phyloP scores from a whole-genome alignment of 179 eudicot genomes.

The Heliamphora pulchella region DNA sequence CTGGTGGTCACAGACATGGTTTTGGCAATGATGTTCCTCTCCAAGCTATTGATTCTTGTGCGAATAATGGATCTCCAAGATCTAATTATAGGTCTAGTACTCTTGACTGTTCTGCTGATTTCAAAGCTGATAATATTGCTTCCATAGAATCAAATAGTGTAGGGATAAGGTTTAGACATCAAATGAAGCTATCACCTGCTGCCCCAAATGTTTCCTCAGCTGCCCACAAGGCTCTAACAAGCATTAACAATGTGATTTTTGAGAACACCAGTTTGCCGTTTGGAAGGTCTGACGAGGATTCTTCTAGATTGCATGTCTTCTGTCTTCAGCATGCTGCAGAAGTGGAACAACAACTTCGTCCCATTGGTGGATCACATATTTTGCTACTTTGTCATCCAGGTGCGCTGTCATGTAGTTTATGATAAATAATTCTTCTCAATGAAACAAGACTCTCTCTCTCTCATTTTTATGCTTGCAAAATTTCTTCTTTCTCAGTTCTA shows the following conservation, averaged over 20 bases:
- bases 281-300: constrained; percentile 60
- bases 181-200: constrained; percentile 9
- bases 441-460: background rate
- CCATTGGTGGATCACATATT: constrained; percentile 76
- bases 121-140: constrained; percentile 30
- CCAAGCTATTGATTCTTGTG: constrained; percentile 20
- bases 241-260: constrained; percentile 19
- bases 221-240: constrained; percentile 21
- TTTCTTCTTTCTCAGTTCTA: background rate
- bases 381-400: constrained; percentile 97
- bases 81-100: constrained; percentile 28
- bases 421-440: background rate
- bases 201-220: constrained; percentile 21
- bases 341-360: constrained; percentile 60
- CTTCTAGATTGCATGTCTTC: constrained; percentile 84
- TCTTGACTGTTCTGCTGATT: constrained; percentile 36
- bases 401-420: constrained; percentile 19
- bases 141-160: constrained; percentile 23
- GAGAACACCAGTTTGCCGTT: constrained; percentile 29
- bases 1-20: constrained; percentile 28
- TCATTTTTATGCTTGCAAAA: background rate
- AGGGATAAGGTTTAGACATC: constrained; percentile 20
- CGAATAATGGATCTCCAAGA: constrained; percentile 24
- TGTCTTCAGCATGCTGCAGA: constrained; percentile 95
- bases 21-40: constrained; percentile 34